Conservation (phyloP, 305 asterid species). For the Striga hermonthica region DNA sequence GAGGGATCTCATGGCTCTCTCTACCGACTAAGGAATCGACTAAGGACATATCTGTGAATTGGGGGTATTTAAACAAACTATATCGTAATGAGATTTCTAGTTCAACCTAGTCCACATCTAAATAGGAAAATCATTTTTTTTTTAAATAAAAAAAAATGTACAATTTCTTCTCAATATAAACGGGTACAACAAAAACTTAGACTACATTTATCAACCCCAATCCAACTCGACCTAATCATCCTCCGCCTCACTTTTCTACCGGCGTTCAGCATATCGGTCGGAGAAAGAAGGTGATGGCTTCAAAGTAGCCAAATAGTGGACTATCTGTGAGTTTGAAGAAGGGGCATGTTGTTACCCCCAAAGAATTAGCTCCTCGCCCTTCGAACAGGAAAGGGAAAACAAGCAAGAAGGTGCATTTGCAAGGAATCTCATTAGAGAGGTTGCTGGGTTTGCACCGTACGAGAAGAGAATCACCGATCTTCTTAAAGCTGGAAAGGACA, state of each 20-base stretch:
- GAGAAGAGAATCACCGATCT: conserved; percentile 4
- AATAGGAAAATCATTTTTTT: too few relatives aligned
- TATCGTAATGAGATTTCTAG: too few relatives aligned
- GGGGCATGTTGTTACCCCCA: not conserved
- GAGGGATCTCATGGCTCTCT: too few relatives aligned
- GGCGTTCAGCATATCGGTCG: not conserved
- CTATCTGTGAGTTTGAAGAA: not conserved
- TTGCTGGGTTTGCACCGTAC: not conserved
- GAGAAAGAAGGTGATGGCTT: not conserved
- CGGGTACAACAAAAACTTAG: too few relatives aligned
- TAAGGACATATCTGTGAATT: too few relatives aligned
- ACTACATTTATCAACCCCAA: too few relatives aligned
- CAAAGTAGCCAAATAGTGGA: conserved; percentile 7
- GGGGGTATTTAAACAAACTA: too few relatives aligned
- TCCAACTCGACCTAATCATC: not conserved
- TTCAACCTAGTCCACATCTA: too few relatives aligned
- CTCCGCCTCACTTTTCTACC: not conserved
- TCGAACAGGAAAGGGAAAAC: conserved; percentile 10
- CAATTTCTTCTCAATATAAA: too few relatives aligned
- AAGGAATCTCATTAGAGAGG: not conserved
- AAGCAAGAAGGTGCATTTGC: conserved; percentile 4
- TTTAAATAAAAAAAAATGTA: too few relatives aligned
- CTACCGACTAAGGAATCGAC: too few relatives aligned
- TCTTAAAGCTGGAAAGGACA: conserved; percentile 2
- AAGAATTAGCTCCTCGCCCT: conserved; percentile 11